Percentiles rank a stretch among this genome's conserved stretches.
These are phyloP conservation scores for Rhizophagus clarus DNA, from an alignment of 192 early-diverging fungal genomes.

Conservation along the genomic window DNA sequence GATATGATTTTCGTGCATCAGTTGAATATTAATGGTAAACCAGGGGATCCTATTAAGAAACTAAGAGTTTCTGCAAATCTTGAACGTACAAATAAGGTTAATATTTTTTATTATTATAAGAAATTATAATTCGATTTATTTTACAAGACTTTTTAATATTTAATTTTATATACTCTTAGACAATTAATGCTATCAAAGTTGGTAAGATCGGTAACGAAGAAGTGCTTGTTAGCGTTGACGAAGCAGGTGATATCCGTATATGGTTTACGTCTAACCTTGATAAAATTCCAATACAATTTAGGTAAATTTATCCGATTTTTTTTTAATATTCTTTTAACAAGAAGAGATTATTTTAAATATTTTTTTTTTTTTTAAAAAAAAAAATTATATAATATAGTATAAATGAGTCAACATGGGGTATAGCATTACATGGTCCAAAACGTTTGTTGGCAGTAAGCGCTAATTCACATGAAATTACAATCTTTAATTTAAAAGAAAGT, in stretches of 20 bases:
- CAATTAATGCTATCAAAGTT: slow-evolving; percentile 64
- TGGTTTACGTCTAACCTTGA: slow-evolving; percentile 51
- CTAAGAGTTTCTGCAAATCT: neutral
- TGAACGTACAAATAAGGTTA: neutral
- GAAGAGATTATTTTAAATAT: too few relatives aligned
- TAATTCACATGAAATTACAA: slow-evolving; percentile 45
- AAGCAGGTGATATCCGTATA: slow-evolving; percentile 54
- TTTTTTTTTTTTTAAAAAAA: neutral
- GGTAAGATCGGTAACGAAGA: slow-evolving; percentile 54
- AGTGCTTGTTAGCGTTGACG: slow-evolving; percentile 55
- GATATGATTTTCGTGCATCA: neutral
- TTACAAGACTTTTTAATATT: neutral
- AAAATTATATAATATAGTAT: slow-evolving; percentile 26
- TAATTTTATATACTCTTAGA: neutral
- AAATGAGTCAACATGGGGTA: slow-evolving; percentile 57
- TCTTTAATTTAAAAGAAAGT: slow-evolving; percentile 3
- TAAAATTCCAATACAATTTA: slow-evolving; percentile 43
- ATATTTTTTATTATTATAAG: neutral
- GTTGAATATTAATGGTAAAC: neutral
- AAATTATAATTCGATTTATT: neutral
- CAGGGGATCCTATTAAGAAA: neutral
- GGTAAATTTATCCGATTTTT: slow-evolving; percentile 32
- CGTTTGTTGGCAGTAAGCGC: slow-evolving; percentile 58
- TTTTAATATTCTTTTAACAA: neutral
- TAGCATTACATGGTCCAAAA: slow-evolving; percentile 53